Percentiles rank a stretch among this genome's conserved stretches.
Conservation (phyloP, 2,329 filamentous ascomycete species). For the Microdochium bolleyi region DNA sequence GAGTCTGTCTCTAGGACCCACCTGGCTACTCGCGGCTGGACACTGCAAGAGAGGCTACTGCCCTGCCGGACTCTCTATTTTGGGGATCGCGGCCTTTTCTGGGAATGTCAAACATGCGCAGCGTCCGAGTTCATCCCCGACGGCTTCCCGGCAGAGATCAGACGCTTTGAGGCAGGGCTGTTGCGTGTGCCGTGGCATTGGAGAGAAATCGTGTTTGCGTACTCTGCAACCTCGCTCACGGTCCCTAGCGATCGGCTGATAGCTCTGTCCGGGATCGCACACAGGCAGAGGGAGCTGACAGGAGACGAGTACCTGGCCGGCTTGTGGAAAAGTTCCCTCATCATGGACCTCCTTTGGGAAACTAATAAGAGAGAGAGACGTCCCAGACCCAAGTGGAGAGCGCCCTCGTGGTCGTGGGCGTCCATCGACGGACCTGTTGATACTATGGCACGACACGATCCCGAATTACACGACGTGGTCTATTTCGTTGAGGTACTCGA, state of each 20-base stretch:
- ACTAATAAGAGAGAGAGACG: background rate
- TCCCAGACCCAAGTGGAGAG: conserved; percentile 1
- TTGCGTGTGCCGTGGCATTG: background rate
- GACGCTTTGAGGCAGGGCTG: background rate
- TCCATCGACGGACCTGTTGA: conserved; percentile 3
- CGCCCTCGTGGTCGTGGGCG: conserved; percentile 7
- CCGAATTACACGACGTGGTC: background rate
- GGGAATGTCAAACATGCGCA: conserved; percentile 1
- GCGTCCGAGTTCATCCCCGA: background rate
- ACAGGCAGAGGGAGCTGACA: background rate
- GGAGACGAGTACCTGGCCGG: conserved; percentile 4
- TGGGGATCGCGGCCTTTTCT: conserved; percentile 2
- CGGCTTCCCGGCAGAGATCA: background rate
- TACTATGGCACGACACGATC: background rate
- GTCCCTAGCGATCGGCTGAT: conserved; percentile 2
- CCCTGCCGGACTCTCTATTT: conserved; percentile 3
- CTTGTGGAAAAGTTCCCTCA: conserved; percentile 3
- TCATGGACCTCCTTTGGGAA: conserved; percentile 3
- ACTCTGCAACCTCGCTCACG: conserved; percentile 3
- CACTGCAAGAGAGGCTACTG: conserved; percentile 6
- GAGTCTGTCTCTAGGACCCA: background rate
- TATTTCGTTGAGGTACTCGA: background rate
- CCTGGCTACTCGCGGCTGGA: conserved; percentile 4
- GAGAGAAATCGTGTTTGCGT: too few species aligned
- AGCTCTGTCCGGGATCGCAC: conserved; percentile 5